Evolutionary conservation across 1,284 basidiomycete genomes (phyloP), one percentile per base, ranked within the genome.

Genomic region (Fomitopsis pinicola): DNA sequence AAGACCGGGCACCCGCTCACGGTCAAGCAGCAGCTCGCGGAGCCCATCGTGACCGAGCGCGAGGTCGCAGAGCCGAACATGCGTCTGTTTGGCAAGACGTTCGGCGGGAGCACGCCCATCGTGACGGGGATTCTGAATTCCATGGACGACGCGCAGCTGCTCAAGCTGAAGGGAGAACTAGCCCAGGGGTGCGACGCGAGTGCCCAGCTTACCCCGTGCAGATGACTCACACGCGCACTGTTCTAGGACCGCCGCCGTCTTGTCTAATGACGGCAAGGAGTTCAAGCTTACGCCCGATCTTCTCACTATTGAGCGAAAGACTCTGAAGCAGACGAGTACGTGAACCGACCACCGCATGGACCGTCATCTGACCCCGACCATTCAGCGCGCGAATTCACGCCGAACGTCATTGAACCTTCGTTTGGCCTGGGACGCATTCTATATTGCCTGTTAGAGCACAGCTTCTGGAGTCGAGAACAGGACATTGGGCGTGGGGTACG

Each of bases 351-450:
- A 33, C 55, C 55, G 60, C 59, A 60, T 60, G 62, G 58, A 59
- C 58, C 57, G 63, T 73, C 72, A 73, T 70, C 69, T 73, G 71
- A 73, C 69, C 35, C 40, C 6, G 44, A 26, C 26, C 55, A 67
- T 71, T 66, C 71, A 94, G 95, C 95, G 65, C 92, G 97, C 69
- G 96, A 98, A 77, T 98, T 86, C 76, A 94, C 88, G 55, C 97
- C 97, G 54, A 98, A 98, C 77, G 97, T 99, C 75, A 97, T 98
- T 73, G 97, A 98, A 76, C 97, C 97, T 33, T 99, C 97, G 19
- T 98, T 98, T 76, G 97, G 97, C 68, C 88, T 99, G 69, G 97
- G 97, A 61, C 93, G 97, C 62, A 98, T 99, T 71, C 83, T 98
- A 55, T 98, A 98, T 77, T 89, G 89, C 42, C 80, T 98, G 58